Conservation (phyloP, 768 basidiomycete species). For the Sarcodon sp. region DNA sequence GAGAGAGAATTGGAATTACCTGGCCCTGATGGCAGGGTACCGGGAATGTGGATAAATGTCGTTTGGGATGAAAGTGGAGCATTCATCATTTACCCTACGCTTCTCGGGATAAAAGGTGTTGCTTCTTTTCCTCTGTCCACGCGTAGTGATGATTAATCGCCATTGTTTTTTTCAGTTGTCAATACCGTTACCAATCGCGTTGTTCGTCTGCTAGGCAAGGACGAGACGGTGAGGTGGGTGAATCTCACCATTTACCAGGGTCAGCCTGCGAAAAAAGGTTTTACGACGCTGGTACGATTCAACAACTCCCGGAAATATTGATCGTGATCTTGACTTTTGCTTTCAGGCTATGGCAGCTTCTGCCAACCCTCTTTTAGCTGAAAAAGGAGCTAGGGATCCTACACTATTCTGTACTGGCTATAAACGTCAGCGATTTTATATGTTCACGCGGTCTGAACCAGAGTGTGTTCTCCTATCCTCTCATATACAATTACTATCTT, state of each 20-base stretch:
- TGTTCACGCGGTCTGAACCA: slow-evolving; percentile 85
- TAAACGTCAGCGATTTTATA: slow-evolving; percentile 86
- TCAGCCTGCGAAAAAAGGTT: slow-evolving; percentile 74
- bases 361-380: slow-evolving; percentile 86
- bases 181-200: slow-evolving; percentile 94
- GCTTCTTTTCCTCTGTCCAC: background rate
- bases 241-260: slow-evolving; percentile 90
- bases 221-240: slow-evolving; percentile 85
- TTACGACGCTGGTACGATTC: slow-evolving; percentile 66
- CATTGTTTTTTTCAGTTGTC: slow-evolving; percentile 46
- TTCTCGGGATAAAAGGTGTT: slow-evolving; percentile 91
- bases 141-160: background rate
- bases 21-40: slow-evolving; percentile 57
- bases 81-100: slow-evolving; percentile 85
- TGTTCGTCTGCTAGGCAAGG: slow-evolving; percentile 78
- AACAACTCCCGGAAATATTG: background rate
- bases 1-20: slow-evolving; percentile 86
- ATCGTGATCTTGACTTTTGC: slow-evolving; percentile 4
- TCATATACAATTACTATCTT: background rate
- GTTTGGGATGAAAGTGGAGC: slow-evolving; percentile 99
- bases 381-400: slow-evolving; percentile 76
- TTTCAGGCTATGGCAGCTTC: slow-evolving; percentile 87
- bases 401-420: slow-evolving; percentile 89
- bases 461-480: slow-evolving; percentile 44
- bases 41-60: slow-evolving; percentile 74